Percentiles rank a stretch among this genome's conserved stretches.
Conservation (phyloP, 768 basidiomycete species). For the Tremella yokohamensis region DNA sequence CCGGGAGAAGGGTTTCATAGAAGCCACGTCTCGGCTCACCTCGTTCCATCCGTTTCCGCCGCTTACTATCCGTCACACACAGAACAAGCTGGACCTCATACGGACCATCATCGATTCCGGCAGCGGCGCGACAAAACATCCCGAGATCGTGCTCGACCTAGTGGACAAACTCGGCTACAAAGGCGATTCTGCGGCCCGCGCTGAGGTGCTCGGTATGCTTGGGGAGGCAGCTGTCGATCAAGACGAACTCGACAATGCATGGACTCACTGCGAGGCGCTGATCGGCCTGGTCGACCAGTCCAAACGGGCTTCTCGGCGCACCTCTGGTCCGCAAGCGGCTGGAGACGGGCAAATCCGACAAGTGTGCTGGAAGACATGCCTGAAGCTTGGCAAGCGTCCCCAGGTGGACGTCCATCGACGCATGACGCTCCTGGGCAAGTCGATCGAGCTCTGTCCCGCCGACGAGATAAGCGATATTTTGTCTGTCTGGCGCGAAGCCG, state of each 20-base stretch:
- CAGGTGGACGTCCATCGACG: constrained; percentile 64
- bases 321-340: constrained; percentile 8
- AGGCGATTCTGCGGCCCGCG: constrained; percentile 54
- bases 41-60: constrained; percentile 60
- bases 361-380: constrained; percentile 86
- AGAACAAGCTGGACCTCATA: constrained; percentile 81
- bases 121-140: constrained; percentile 81
- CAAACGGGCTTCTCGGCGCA: no score
- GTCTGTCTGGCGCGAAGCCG: constrained; percentile 68
- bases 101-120: constrained; percentile 77
- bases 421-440: constrained; percentile 69
- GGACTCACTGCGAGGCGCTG: constrained; percentile 69
- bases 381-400: constrained; percentile 80
- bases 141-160: constrained; percentile 86
- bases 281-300: constrained; percentile 53
- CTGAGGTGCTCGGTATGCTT: constrained; percentile 80
- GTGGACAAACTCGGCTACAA: constrained; percentile 79
- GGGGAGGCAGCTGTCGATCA: constrained; percentile 77
- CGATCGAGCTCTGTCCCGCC: constrained; percentile 79
- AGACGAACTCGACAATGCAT: constrained; percentile 73
- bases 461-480: constrained; percentile 77
- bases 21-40: constrained; percentile 91
- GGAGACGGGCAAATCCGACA: constrained; percentile 51
- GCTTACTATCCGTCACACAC: constrained; percentile 86
- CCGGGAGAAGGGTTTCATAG: constrained; percentile 85